phyloP scores from a whole-genome alignment of 2,329 filamentous ascomycete species.

The Verticillium albo-atrum region DNA sequence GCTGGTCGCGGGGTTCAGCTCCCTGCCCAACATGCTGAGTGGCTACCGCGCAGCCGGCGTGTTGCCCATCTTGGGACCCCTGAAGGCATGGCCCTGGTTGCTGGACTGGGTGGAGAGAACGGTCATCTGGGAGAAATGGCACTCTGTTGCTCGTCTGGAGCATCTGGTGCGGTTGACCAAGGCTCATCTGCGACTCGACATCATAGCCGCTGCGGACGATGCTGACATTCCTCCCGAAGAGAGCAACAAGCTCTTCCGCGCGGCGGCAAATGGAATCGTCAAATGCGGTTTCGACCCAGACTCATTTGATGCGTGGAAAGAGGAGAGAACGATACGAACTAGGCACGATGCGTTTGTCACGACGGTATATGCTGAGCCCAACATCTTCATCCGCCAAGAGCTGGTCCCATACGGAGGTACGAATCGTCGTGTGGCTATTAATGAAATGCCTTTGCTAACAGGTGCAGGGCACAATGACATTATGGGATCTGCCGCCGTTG shows the following conservation, averaged over 20 bases:
- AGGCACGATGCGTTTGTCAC: slow-evolving; percentile 44
- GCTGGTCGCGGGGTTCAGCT: slow-evolving; percentile 75
- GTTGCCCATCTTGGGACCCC: slow-evolving; percentile 73
- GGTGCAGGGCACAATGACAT: slow-evolving; percentile 63
- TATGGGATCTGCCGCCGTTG: slow-evolving; percentile 59
- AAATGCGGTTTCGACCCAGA: slow-evolving; percentile 27
- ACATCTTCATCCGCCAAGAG: slow-evolving; percentile 49
- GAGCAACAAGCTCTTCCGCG: slow-evolving; percentile 58
- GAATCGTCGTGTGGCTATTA: slow-evolving; percentile 14
- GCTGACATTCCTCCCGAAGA: slow-evolving; percentile 74
- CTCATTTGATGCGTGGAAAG: slow-evolving; percentile 39
- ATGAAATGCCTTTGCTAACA: slow-evolving; percentile 7
- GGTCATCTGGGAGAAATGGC: slow-evolving; percentile 77
- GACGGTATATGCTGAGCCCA: slow-evolving; percentile 36
- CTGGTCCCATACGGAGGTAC: slow-evolving; percentile 50
- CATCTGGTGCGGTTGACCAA: slow-evolving; percentile 49
- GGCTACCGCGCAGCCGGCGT: slow-evolving; percentile 76
- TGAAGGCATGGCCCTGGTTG: slow-evolving; percentile 62
- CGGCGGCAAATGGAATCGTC: slow-evolving; percentile 49
- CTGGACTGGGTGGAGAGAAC: slow-evolving; percentile 51
- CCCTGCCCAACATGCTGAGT: slow-evolving; percentile 66
- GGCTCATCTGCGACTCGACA: slow-evolving; percentile 56
- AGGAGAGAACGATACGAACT: slow-evolving; percentile 35
- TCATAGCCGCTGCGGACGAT: slow-evolving; percentile 81
- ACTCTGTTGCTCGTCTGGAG: slow-evolving; percentile 61